A percentile compares a stretch with the other conserved stretches of the same genome.
phyloP scores from a whole-genome alignment of 805 yeast genomes.

The Scheffersomyces ergatensis region DNA sequence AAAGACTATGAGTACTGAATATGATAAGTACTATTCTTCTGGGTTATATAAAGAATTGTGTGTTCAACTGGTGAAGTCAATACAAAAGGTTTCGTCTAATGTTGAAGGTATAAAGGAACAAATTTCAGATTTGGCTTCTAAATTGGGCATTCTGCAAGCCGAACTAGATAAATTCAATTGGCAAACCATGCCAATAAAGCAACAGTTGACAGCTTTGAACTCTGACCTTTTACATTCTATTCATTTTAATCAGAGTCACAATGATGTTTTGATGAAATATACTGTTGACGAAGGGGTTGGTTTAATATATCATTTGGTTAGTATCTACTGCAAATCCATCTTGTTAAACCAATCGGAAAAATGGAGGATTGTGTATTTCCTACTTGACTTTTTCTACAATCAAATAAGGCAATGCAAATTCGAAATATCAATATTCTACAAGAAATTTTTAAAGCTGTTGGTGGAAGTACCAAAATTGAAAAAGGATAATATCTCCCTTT shows the following conservation, averaged over 20 bases:
- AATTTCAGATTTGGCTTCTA: slow-evolving; percentile 15
- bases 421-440: slow-evolving; percentile 16
- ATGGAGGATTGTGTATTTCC: slow-evolving; percentile 27
- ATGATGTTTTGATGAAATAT: slow-evolving; percentile 20
- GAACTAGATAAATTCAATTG: slow-evolving; percentile 21
- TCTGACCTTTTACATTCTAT: slow-evolving; percentile 7
- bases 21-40: slow-evolving; percentile 19
- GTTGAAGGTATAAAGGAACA: slow-evolving; percentile 8
- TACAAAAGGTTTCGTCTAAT: slow-evolving; percentile 15
- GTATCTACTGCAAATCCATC: slow-evolving; percentile 26
- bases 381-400: slow-evolving; percentile 17
- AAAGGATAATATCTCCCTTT: slow-evolving; percentile 5
- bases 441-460: slow-evolving; percentile 21
- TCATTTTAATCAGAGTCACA: slow-evolving; percentile 13
- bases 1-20: slow-evolving; percentile 22
- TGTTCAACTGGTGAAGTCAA: slow-evolving; percentile 18
- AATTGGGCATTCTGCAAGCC: slow-evolving; percentile 25
- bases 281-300: slow-evolving; percentile 14
- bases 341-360: slow-evolving; percentile 14
- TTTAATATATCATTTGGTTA: slow-evolving; percentile 24
- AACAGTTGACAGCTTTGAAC: slow-evolving; percentile 14
- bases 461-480: slow-evolving; percentile 13
- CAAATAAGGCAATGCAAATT: slow-evolving; percentile 17
- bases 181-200: slow-evolving; percentile 15
- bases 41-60: slow-evolving; percentile 29